phyloP scores from a whole-genome alignment of 176 grass and related monocot species.

The Zoysia japonica region DNA sequence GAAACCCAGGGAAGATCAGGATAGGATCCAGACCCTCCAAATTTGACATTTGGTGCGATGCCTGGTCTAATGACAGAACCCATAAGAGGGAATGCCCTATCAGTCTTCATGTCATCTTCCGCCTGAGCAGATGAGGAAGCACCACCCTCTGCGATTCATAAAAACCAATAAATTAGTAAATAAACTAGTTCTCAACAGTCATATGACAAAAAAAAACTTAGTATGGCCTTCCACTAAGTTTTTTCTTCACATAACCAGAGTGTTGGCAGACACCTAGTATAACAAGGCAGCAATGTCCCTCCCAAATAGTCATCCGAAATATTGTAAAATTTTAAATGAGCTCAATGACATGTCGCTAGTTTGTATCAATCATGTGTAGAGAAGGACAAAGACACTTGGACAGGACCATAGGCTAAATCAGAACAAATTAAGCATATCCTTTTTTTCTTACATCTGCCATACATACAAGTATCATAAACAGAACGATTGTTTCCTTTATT shows the following conservation, averaged over 20 bases:
- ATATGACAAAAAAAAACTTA: neutral
- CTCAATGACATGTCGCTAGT: neutral
- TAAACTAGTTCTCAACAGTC: neutral
- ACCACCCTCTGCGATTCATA: constrained; percentile 37
- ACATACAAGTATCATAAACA: neutral
- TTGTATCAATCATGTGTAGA: constrained; percentile 19
- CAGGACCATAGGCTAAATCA: constrained; percentile 15
- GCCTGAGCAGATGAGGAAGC: constrained; percentile 52
- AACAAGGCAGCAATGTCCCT: neutral
- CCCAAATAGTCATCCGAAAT: constrained; percentile 20
- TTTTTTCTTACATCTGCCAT: neutral
- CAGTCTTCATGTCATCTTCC: constrained; percentile 52
- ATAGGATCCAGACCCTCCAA: constrained; percentile 82
- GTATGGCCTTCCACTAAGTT: constrained; percentile 1
- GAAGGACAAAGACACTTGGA: constrained; percentile 6
- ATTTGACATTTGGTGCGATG: constrained; percentile 69
- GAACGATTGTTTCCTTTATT: neutral
- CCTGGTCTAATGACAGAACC: constrained; percentile 71
- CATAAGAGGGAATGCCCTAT: constrained; percentile 43
- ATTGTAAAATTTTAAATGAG: neutral
- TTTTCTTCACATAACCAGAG: constrained; percentile 29
- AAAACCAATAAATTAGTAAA: constrained; percentile 11
- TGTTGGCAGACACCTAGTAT: constrained; percentile 1
- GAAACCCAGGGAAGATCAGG: constrained; percentile 98
- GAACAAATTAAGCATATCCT: constrained; percentile 3